Percentiles rank a stretch among this genome's conserved stretches.
Conservation (phyloP, 164 flowering plant genomes). For the Aristolochia fimbriata region DNA sequence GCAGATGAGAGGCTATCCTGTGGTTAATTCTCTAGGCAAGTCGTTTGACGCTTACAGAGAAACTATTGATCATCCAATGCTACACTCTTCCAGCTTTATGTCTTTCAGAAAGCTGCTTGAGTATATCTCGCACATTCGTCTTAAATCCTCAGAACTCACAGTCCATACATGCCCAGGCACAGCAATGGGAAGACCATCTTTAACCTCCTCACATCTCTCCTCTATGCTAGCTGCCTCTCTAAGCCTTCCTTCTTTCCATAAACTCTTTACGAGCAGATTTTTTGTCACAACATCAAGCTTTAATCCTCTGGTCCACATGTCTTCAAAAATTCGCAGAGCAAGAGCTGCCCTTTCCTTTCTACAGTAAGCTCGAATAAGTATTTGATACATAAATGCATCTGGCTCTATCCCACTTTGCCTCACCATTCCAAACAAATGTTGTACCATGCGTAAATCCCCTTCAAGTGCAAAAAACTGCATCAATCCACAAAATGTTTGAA, state of each 20-base stretch:
- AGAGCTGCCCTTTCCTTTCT: slow-evolving; percentile 59
- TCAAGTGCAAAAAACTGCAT: slow-evolving; percentile 72
- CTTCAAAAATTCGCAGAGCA: slow-evolving; percentile 75
- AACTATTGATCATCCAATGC: no score
- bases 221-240: slow-evolving; percentile 78
- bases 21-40: no score
- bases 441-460: slow-evolving; percentile 68
- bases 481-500: slow-evolving; percentile 75
- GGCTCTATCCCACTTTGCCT: slow-evolving; percentile 65
- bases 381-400: slow-evolving; percentile 66
- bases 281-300: slow-evolving; percentile 67
- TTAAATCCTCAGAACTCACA: slow-evolving; percentile 43
- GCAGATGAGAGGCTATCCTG: no score
- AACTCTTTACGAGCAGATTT: slow-evolving; percentile 69
- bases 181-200: slow-evolving; percentile 35
- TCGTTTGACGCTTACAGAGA: no score
- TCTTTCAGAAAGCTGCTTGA: slow-evolving; percentile 18
- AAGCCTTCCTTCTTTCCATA: slow-evolving; percentile 85
- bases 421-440: slow-evolving; percentile 63
- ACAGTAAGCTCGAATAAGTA: slow-evolving; percentile 65
- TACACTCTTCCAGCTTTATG: no score
- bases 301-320: slow-evolving; percentile 47
- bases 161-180: slow-evolving; percentile 59
- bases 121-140: slow-evolving; percentile 37
- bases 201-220: slow-evolving; percentile 44